A percentile compares a stretch with the other conserved stretches of the same genome.
These are phyloP conservation scores for Tagetes patula DNA, from an alignment of 129 eudicot species.

Conservation along the genomic window DNA sequence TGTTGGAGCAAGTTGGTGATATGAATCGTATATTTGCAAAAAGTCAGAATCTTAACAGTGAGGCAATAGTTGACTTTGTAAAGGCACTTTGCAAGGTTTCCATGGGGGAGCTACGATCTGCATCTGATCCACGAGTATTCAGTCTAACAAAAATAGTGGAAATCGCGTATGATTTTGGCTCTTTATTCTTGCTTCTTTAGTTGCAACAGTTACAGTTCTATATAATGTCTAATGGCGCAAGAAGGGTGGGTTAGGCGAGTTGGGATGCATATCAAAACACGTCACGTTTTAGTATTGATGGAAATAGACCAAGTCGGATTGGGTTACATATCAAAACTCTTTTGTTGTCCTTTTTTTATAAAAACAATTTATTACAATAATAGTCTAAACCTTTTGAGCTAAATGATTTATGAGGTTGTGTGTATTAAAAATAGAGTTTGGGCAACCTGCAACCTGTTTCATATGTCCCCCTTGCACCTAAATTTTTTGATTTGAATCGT, in stretches of 20 bases:
- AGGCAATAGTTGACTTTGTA: slow-evolving; percentile 94
- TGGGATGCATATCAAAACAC: background rate
- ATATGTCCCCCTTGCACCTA: background rate
- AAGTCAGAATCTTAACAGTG: slow-evolving; percentile 96
- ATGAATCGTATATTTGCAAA: slow-evolving; percentile 82
- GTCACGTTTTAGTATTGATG: background rate
- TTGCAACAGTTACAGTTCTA: background rate
- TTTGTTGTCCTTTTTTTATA: background rate
- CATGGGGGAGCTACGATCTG: slow-evolving; percentile 87
- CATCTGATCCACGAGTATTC: slow-evolving; percentile 97
- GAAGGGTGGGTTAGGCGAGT: background rate
- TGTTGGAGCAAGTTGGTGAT: slow-evolving; percentile 99
- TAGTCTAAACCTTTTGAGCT: background rate
- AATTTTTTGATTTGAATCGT: background rate
- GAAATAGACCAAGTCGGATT: background rate
- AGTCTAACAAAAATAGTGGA: slow-evolving; percentile 96
- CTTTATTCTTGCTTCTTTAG: slow-evolving; percentile 14
- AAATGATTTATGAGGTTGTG: background rate
- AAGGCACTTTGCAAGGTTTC: slow-evolving; percentile 99
- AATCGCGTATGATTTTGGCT: slow-evolving; percentile 79
- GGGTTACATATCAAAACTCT: background rate
- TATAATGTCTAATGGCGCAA: background rate
- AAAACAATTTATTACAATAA: background rate
- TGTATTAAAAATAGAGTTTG: background rate
- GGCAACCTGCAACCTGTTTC: background rate